These are phyloP conservation scores for Urtica urens DNA, from an alignment of 306 rosid species.

Conservation along the genomic window DNA sequence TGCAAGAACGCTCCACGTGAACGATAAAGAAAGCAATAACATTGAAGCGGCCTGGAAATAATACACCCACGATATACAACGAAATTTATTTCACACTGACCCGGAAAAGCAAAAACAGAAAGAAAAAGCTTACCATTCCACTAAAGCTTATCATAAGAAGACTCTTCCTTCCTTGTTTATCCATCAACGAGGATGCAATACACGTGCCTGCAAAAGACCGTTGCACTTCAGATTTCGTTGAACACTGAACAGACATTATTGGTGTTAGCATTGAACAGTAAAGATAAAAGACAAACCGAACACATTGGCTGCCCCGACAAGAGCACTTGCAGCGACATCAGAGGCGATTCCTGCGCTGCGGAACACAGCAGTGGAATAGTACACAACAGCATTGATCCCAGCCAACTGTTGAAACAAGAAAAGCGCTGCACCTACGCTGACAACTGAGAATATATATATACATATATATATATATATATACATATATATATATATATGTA, in stretches of 20 bases:
- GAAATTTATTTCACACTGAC: constrained; percentile 6
- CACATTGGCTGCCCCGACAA: constrained; percentile 90
- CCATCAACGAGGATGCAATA: constrained; percentile 90
- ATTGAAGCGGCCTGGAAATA: constrained; percentile 91
- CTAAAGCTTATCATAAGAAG: constrained; percentile 77
- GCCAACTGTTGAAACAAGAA: constrained; percentile 91
- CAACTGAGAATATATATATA: constrained; percentile 49
- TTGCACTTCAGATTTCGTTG: constrained; percentile 7
- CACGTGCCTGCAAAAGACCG: constrained; percentile 51
- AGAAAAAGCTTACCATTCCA: constrained; percentile 57
- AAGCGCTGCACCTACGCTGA: constrained; percentile 74
- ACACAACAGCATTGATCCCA: constrained; percentile 91
- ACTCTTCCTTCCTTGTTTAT: constrained; percentile 72
- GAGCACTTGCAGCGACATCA: constrained; percentile 96
- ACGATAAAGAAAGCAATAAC: constrained; percentile 81
- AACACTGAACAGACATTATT: constrained; percentile 1
- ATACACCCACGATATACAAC: no score
- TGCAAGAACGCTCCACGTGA: constrained; percentile 70
- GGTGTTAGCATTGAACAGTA: constrained; percentile 1
- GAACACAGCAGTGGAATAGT: constrained; percentile 88
- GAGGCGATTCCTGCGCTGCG: constrained; percentile 89
- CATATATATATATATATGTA: no score
- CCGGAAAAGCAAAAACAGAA: neutral
- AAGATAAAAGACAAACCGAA: constrained; percentile 46
- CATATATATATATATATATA: no score